These are phyloP conservation scores for Cutaneotrichosporon curvatum DNA, from an alignment of 1,284 basidiomycete species.

Conservation along the genomic window DNA sequence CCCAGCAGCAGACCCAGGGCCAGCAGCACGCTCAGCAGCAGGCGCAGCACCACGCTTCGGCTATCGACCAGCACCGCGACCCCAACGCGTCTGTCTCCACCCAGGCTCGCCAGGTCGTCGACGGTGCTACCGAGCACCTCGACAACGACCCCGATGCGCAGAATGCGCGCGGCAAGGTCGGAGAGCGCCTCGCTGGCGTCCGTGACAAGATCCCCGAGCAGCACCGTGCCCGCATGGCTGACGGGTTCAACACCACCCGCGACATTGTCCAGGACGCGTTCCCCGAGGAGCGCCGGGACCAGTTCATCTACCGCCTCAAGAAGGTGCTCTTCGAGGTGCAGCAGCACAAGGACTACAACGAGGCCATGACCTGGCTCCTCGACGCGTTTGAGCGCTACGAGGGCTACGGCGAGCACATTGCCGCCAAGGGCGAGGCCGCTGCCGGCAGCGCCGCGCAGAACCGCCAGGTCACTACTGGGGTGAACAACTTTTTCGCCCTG, in stretches of 20 bases:
- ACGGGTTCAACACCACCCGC: neutral
- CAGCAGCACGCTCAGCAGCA: slow-evolving; percentile 49
- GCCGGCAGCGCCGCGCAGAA: slow-evolving; percentile 50
- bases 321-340: slow-evolving; percentile 82
- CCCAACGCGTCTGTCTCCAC: slow-evolving; percentile 42
- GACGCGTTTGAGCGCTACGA: slow-evolving; percentile 68
- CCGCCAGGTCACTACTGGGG: neutral
- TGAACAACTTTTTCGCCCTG: slow-evolving; percentile 62
- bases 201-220: slow-evolving; percentile 49
- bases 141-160: slow-evolving; percentile 48
- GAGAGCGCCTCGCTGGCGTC: slow-evolving; percentile 46
- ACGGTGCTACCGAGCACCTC: slow-evolving; percentile 38
- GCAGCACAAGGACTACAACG: slow-evolving; percentile 83
- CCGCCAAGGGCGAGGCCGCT: slow-evolving; percentile 47
- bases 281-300: slow-evolving; percentile 73
- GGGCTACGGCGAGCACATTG: slow-evolving; percentile 39
- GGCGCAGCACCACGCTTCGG: slow-evolving; percentile 51
- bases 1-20: slow-evolving; percentile 21
- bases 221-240: slow-evolving; percentile 23
- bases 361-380: slow-evolving; percentile 69
- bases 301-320: slow-evolving; percentile 43
- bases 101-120: slow-evolving; percentile 37
- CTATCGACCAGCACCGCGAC: slow-evolving; percentile 45
- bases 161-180: slow-evolving; percentile 53
- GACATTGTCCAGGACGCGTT: slow-evolving; percentile 47